Evolutionary conservation across 768 basidiomycete genomes (phyloP).

Genomic region (Leccinum truebloodii): DNA sequence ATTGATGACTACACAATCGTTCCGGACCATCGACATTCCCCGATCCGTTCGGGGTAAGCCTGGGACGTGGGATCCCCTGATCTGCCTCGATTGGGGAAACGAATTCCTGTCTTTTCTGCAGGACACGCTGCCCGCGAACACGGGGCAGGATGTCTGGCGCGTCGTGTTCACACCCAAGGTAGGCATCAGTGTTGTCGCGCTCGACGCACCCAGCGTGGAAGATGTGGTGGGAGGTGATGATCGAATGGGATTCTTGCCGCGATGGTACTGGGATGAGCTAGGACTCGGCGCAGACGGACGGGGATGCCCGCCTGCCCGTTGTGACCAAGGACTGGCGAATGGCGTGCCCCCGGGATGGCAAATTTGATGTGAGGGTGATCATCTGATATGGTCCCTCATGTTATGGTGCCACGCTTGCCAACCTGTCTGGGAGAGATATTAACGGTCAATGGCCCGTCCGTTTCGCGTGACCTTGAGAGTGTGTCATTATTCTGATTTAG

Average conservation of each 20-base stretch:
- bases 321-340: slow-evolving; percentile 6
- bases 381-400: slow-evolving; percentile 22
- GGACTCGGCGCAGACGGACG: slow-evolving; percentile 1
- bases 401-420: slow-evolving; percentile 13
- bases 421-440: slow-evolving; percentile 12
- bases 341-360: slow-evolving; percentile 23
- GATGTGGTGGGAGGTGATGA: slow-evolving; percentile 71
- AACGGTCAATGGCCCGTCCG: slow-evolving; percentile 19
- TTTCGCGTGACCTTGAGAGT: slow-evolving; percentile 28
- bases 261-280: slow-evolving; percentile 55
- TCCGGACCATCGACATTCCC: slow-evolving; percentile 79
- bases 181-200: slow-evolving; percentile 50
- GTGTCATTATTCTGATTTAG: slow-evolving; percentile 26
- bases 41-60: slow-evolving; percentile 74
- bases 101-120: slow-evolving; percentile 58
- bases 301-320: slow-evolving; percentile 9
- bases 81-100: slow-evolving; percentile 77
- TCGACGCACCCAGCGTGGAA: slow-evolving; percentile 50
- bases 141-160: slow-evolving; percentile 60
- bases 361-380: slow-evolving; percentile 23
- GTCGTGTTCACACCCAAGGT: slow-evolving; percentile 59
- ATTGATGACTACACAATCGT: slow-evolving; percentile 65
- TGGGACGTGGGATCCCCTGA: slow-evolving; percentile 72
- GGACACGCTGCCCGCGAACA: slow-evolving; percentile 28
- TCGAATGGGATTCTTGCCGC: slow-evolving; percentile 81